Percentiles rank a stretch among this genome's conserved stretches.
These are phyloP conservation scores for Penicillium cosmopolitanum DNA, from an alignment of 495 filamentous ascomycete species.

Conservation along the genomic window DNA sequence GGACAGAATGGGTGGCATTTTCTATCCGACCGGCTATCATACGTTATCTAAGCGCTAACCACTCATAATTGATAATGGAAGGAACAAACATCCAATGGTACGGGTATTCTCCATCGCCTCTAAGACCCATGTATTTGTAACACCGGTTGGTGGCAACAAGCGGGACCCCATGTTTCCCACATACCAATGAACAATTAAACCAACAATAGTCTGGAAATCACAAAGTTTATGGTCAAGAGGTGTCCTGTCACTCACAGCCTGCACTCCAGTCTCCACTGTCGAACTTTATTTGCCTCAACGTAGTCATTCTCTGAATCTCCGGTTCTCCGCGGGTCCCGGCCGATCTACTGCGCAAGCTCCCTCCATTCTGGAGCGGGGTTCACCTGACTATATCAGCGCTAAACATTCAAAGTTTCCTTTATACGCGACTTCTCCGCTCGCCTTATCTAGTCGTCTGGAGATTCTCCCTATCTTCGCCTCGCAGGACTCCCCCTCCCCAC, in stretches of 20 bases:
- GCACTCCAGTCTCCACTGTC: background rate
- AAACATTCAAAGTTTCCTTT: background rate
- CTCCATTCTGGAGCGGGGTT: too few relatives aligned
- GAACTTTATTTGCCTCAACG: background rate
- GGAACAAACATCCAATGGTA: too few relatives aligned
- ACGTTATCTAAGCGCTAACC: conserved; percentile 1
- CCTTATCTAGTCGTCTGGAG: background rate
- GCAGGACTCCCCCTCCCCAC: too few relatives aligned
- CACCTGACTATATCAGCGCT: too few relatives aligned
- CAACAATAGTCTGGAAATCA: background rate
- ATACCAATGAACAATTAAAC: too few relatives aligned
- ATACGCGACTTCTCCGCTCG: background rate
- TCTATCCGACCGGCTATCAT: background rate
- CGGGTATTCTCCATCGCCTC: too few relatives aligned
- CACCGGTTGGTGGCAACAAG: too few relatives aligned
- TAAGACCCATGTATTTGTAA: too few relatives aligned
- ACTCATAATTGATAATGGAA: background rate
- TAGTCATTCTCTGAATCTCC: background rate
- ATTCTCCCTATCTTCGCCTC: background rate
- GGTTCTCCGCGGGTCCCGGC: background rate
- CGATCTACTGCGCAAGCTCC: background rate
- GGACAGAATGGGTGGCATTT: background rate
- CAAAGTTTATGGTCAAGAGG: background rate
- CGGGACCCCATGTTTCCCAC: too few relatives aligned
- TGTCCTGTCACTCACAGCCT: background rate